phyloP scores from a whole-genome alignment of 2,329 filamentous ascomycete species.

The Verticillium tricorpus region DNA sequence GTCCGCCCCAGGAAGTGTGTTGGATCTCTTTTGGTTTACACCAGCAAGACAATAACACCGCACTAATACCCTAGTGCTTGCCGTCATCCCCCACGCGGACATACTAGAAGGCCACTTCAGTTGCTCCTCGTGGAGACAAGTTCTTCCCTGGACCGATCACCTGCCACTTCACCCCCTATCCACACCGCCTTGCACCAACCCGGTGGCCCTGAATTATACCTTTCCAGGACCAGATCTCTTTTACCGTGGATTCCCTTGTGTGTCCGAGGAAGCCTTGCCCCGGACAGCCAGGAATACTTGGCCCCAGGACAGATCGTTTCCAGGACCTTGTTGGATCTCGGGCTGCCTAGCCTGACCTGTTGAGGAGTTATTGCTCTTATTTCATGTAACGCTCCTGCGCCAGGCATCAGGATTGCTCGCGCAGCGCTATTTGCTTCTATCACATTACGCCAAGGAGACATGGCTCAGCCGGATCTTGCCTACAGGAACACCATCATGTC shows the following conservation, averaged over 20 bases:
- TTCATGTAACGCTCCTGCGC: conserved; percentile 12
- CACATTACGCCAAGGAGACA: conserved; percentile 19
- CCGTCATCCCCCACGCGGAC: conserved; percentile 7
- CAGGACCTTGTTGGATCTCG: conserved; percentile 6
- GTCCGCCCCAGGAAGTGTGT: conserved; percentile 10
- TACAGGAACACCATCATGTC: conserved; percentile 42
- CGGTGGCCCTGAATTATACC: conserved; percentile 10
- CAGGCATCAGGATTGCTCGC: conserved; percentile 2
- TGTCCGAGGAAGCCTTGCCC: conserved; percentile 11
- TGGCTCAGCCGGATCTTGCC: conserved; percentile 43
- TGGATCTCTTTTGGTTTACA: conserved; percentile 14
- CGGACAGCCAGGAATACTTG: conserved; percentile 13
- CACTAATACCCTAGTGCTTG: conserved; percentile 14
- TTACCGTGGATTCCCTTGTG: conserved; percentile 16
- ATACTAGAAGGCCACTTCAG: conserved; percentile 11
- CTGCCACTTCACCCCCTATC: conserved; percentile 9
- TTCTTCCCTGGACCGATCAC: conserved; percentile 15
- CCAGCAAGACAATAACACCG: conserved; percentile 13
- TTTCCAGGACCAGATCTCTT: conserved; percentile 13
- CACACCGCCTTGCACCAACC: conserved; percentile 14
- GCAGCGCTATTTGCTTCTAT: background rate
- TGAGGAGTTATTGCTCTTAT: conserved; percentile 13
- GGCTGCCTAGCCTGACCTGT: conserved; percentile 10
- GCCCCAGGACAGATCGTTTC: conserved; percentile 11
- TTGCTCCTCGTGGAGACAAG: conserved; percentile 14